Percentiles rank a stretch among this genome's conserved stretches.
phyloP scores from a whole-genome alignment of 2,329 filamentous ascomycete genomes.

The Neoscytalidium dimidiatum region DNA sequence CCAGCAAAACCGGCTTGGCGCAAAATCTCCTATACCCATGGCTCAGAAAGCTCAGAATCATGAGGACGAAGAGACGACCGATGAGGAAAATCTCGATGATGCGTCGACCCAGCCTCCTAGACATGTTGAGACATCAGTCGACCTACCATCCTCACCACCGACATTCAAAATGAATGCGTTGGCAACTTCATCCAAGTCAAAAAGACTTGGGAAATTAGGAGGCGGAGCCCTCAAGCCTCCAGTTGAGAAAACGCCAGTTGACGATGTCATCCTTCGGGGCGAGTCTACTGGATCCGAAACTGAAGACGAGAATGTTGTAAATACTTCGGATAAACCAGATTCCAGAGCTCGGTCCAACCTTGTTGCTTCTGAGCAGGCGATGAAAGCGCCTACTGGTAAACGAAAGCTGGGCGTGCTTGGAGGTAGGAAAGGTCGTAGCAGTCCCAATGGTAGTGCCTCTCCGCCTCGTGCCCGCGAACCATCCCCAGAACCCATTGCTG shows the following conservation, averaged over 20 bases:
- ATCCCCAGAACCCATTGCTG: not conserved
- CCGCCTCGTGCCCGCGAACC: not conserved
- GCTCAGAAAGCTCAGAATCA: not conserved
- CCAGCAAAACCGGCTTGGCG: not conserved
- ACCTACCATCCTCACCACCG: not conserved
- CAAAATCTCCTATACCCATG: not conserved
- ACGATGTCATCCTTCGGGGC: not conserved
- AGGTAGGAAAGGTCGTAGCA: slow-evolving; percentile 15
- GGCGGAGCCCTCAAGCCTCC: not conserved
- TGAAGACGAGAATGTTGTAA: not conserved
- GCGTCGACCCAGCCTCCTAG: slow-evolving; percentile 22
- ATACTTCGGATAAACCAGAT: not conserved
- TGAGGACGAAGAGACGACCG: slow-evolving; percentile 35
- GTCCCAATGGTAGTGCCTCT: not conserved
- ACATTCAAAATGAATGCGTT: not conserved
- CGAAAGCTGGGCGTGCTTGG: slow-evolving; percentile 26
- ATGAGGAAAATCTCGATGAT: slow-evolving; percentile 44
- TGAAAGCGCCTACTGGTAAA: not conserved
- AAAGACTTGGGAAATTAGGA: slow-evolving; percentile 7
- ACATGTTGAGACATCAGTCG: not conserved
- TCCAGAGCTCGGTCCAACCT: not conserved
- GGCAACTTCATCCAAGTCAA: not conserved
- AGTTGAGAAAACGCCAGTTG: not conserved
- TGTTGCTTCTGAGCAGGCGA: not conserved
- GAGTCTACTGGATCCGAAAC: not conserved